Evolutionary conservation across 2,329 filamentous ascomycete genomes (phyloP), one percentile per base, ranked within the genome.

Genomic region (Ophiosphaerella korrae): DNA sequence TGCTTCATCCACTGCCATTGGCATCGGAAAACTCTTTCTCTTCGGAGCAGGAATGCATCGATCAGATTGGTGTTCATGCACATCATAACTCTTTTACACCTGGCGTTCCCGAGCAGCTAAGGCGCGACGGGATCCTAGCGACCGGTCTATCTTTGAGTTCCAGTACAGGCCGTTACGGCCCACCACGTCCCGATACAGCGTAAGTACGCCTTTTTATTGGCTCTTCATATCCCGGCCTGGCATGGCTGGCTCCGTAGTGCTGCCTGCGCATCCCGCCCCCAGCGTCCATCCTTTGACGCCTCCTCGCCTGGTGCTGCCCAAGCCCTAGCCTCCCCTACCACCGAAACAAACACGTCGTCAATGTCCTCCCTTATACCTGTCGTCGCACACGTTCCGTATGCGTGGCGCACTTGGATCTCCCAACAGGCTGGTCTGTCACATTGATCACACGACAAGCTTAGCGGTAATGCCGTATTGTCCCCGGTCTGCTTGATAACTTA

Each of bases 161-260:
- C 71, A 75, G 76, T 68, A 67, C 78, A 57, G 57, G 62, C 74
- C 77, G 79, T 74, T 83, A 80, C 76, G 75, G 76, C 66, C 64
- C 78, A 72, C 77, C 77, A 70, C 79, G 78, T 73, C 73, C 78
- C 77, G 80, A 84, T 71, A 72, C 77, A 72, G 77, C 76, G 82
- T 84, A 81, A 79, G 82, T 83, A 67, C 54, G 49, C 54, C 52
- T 48, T 69, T 68, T 71, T 69, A 74, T 79, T 79, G 71, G 71
- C 53, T 50, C 53, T 42, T 59, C 36, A 53, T 56, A 52, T 64
- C 64, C 68, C 64, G 62, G 60, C 53, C 59, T 64, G 68, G 64
- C 66, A 66, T 67, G 56, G 61, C 57, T 52, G 55, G 52, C 60
- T 68, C 67, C 60, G 68, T 67, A 59, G 67, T 72, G 70, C 59